Percentiles rank a stretch among this genome's conserved stretches.
phyloP scores from a whole-genome alignment of 2,329 filamentous ascomycete species.

The Fusarium dlaminii region DNA sequence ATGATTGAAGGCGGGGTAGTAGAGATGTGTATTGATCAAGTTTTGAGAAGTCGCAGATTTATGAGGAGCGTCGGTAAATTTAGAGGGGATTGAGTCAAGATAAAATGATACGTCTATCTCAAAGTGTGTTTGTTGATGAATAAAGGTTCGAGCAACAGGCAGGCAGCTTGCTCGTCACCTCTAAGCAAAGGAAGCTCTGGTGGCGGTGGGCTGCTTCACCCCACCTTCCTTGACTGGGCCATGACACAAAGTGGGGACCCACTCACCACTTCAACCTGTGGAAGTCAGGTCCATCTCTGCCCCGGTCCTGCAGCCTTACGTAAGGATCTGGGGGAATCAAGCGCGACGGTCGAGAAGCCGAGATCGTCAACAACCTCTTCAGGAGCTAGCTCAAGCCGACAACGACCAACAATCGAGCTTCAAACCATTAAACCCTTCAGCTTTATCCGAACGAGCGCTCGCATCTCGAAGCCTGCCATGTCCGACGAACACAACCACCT shows the following conservation, averaged over 20 bases:
- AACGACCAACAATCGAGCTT: background rate
- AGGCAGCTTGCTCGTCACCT: slow-evolving; percentile 45
- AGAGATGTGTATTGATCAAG: background rate
- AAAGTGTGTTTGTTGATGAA: slow-evolving; percentile 5
- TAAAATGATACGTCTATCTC: background rate
- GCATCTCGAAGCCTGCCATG: slow-evolving; percentile 52
- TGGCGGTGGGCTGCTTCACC: slow-evolving; percentile 35
- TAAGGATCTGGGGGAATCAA: slow-evolving; percentile 38
- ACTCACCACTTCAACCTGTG: slow-evolving; percentile 24
- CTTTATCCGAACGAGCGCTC: too few species aligned
- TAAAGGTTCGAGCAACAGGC: slow-evolving; percentile 17
- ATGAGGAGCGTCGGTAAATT: background rate
- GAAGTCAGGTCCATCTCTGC: background rate
- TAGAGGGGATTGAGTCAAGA: too few species aligned
- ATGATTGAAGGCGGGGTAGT: slow-evolving; percentile 37
- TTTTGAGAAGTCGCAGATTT: background rate
- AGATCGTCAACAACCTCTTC: slow-evolving; percentile 39
- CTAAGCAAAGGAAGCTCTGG: slow-evolving; percentile 39
- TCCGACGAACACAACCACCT: slow-evolving; percentile 65
- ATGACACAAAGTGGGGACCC: slow-evolving; percentile 37
- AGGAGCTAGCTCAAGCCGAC: background rate
- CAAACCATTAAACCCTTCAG: background rate
- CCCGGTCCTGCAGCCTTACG: slow-evolving; percentile 38
- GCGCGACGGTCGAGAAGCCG: slow-evolving; percentile 10
- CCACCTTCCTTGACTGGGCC: slow-evolving; percentile 21